Evolutionary conservation across 345 rosid genomes (phyloP), one percentile per base, ranked within the genome.

Genomic region (Eucalyptus viminalis): DNA sequence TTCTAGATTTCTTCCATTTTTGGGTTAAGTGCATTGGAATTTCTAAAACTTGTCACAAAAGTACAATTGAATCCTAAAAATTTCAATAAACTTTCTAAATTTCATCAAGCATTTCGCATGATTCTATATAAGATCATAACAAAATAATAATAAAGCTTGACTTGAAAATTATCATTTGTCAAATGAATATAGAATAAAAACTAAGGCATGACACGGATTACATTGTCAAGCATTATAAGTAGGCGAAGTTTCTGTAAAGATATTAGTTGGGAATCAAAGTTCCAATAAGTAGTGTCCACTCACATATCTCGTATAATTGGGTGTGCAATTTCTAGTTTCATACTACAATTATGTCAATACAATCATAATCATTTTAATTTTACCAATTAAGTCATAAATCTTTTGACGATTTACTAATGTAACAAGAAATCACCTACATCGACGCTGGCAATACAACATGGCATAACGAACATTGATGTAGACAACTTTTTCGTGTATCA

Each of bases 401-500:
- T 56, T 22, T 21, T 9, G 27, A 56, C 4, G 1, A 56, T 22
- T 56, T 56, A 56, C 60, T 9, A 56, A 56, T 22, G 60, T 8
- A 56, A 21, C 27, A 21, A 4, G 62, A 56, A 56, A 56, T 22
- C 6, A 0, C 27, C 27, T 8, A 56, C 62, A 56, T 56, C 2
- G 1, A 22, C 27, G 6, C 5, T 24, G 0, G 60, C 27, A 56
- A 8, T 56, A 56, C 60, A 56, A 56, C 27, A 56, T 56, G 27
- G 12, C 60, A 56, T 56, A 9, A 56, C 12, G 0, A 24, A 56
- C 6, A 21, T 56, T 56, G 60, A 56, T 56, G 27, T 56, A 24
- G 27, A 56, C 27, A 4, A 21, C 0, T 9, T 56, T 56, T 56
- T 21, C 60, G 1, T 54, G 58, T 4, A 54, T 2, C 2, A 0